These are phyloP conservation scores for Ascocoryne sarcoides DNA, from an alignment of 2,329 filamentous ascomycete species.

Conservation along the genomic window DNA sequence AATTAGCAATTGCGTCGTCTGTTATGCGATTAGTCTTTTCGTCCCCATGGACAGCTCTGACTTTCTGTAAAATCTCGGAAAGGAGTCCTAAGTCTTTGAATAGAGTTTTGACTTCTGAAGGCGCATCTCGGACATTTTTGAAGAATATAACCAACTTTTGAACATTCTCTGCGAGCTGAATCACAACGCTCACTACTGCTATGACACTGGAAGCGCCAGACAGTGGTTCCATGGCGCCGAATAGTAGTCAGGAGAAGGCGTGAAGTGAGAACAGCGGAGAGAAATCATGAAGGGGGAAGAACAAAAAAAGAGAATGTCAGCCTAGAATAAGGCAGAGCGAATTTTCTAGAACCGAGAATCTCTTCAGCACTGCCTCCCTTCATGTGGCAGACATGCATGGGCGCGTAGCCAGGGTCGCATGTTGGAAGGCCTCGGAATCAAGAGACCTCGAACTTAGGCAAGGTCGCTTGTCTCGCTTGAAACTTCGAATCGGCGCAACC, in stretches of 20 bases:
- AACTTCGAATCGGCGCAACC: no score
- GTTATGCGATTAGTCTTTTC: no score
- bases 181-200: slow-evolving; percentile 7
- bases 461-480: no score
- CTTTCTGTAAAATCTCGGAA: background rate
- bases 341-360: background rate
- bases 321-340: background rate
- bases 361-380: background rate
- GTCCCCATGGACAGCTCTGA: background rate
- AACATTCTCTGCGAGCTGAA: slow-evolving; percentile 5
- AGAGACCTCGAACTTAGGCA: no score
- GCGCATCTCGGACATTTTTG: slow-evolving; percentile 8
- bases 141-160: slow-evolving; percentile 6
- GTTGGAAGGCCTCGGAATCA: no score
- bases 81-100: slow-evolving; percentile 4
- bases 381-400: background rate
- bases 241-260: no score
- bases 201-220: slow-evolving; percentile 3
- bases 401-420: background rate
- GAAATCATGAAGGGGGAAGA: background rate
- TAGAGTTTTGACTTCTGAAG: slow-evolving; percentile 1
- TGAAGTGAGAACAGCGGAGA: background rate
- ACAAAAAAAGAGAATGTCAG: background rate
- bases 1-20: no score
- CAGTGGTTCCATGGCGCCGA: slow-evolving; percentile 6